Base-by-base conservation (phyloP, 148 eudicot species). In the Amaranthus palmeri region DNA sequence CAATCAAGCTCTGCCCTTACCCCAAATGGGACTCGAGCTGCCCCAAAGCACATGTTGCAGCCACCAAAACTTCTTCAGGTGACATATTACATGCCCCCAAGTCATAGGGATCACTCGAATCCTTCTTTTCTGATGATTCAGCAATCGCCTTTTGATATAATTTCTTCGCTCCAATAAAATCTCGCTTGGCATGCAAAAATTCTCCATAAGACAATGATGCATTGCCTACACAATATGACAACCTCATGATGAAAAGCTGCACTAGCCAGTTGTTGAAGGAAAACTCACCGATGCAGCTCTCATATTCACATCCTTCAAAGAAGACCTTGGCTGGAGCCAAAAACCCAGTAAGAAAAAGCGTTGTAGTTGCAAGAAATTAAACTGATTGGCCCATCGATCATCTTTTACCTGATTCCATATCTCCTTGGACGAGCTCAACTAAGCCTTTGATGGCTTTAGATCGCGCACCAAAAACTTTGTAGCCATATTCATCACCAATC, bases 1-100 rank as follows among this genome's bases (percentile, higher is more conserved):
- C 3, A 52, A 61, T 18, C 7, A 7, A 1, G 6, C 44, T 54
- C 48, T 25, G 41, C 57, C 3, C 14, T 65, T 70, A 93, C 98
- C 98, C 97, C 79, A 87, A 41, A 73, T 91, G 96, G 75, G 91
- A 81, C 83, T 93, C 92, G 65, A 93, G 88, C 85, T 93, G 98
- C 49, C 98, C 97, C 75, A 91, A 70, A 61, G 96, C 75, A 80
- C 98, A 91, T 46, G 89, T 85, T 66, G 97, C 91, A 54, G 88
- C 98, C 82, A 91, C 61, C 56, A 76, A 68, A 74, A 86, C 88
- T 80, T 91, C 92, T 75, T 85, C 83, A 18, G 88, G 66, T 7
- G 77, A 77, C 97, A 95, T 95, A 76, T 91, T 91, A 85, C 96
- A 87, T 79, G 97, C 88, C 70, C 87, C 88, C 68, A 89, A 60